Evolutionary conservation across 768 basidiomycete species (phyloP).

Genomic region (Amanita polypyramis): DNA sequence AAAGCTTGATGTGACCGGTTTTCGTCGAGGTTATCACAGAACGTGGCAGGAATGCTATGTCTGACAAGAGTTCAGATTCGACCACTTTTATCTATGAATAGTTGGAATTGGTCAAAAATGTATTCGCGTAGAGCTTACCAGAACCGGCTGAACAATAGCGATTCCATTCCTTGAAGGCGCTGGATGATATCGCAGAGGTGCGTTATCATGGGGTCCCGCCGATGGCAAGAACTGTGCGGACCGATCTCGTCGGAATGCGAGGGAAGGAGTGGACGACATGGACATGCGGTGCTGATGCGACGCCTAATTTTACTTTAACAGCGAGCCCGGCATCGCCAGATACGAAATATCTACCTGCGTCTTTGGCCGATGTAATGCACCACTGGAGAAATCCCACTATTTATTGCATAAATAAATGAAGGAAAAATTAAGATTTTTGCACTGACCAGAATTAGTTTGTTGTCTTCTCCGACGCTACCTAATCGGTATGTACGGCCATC

Average conservation of each 20-base stretch:
- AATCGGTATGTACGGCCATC: constrained; percentile 90
- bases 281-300: constrained; percentile 54
- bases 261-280: constrained; percentile 68
- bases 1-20: constrained; percentile 69
- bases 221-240: constrained; percentile 49
- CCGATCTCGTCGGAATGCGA: constrained; percentile 56
- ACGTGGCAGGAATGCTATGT: constrained; percentile 67
- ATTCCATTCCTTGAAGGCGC: constrained; percentile 89
- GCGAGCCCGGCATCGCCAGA: not conserved
- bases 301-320: constrained; percentile 20
- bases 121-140: constrained; percentile 39
- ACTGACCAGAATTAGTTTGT: constrained; percentile 80
- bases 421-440: not conserved
- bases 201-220: constrained; percentile 24
- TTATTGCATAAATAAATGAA: not conserved
- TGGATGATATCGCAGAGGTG: constrained; percentile 60
- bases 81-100: constrained; percentile 60
- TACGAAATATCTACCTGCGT: constrained; percentile 32
- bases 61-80: constrained; percentile 70
- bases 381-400: constrained; percentile 93
- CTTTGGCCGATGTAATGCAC: constrained; percentile 84
- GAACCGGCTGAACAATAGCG: constrained; percentile 81
- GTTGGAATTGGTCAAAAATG: not conserved
- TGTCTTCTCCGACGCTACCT: constrained; percentile 94
- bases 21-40: constrained; percentile 74